Percentiles rank a stretch among this genome's conserved stretches.
Evolutionary conservation across 1,284 basidiomycete species (phyloP).

Genomic region (Trichosporon sp.): DNA sequence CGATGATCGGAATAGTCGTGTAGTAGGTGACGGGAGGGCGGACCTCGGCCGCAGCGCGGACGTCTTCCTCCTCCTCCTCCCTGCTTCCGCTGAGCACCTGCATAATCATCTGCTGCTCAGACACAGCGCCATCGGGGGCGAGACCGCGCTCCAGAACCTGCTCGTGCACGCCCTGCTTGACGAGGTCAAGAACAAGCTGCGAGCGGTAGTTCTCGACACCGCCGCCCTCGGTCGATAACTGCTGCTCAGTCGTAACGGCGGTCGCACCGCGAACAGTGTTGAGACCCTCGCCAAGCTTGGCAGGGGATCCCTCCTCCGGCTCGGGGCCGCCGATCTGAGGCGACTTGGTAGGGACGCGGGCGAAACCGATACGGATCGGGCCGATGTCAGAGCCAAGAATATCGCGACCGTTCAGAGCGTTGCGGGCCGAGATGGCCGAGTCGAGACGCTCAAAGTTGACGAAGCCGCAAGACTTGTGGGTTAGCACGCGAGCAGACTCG

Average conservation of each 20-base stretch:
- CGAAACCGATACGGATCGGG: constrained; percentile 92
- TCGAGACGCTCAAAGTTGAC: constrained; percentile 97
- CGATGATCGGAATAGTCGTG: constrained; percentile 79
- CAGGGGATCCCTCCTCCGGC: constrained; percentile 35
- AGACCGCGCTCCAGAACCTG: constrained; percentile 47
- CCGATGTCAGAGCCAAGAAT: constrained; percentile 93
- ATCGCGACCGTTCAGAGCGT: constrained; percentile 90
- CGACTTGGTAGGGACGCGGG: constrained; percentile 82
- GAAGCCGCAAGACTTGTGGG: constrained; percentile 66
- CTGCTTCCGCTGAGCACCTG: constrained; percentile 77
- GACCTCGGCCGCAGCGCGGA: constrained; percentile 63
- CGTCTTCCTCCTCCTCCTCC: constrained; percentile 71
- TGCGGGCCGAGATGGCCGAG: constrained; percentile 89
- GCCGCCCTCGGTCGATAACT: constrained; percentile 69
- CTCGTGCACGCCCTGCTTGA: constrained; percentile 74
- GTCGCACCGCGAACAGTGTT: constrained; percentile 66
- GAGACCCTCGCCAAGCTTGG: constrained; percentile 65
- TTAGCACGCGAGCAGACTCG: constrained; percentile 89
- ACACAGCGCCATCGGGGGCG: constrained; percentile 58
- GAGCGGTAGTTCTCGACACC: constrained; percentile 90
- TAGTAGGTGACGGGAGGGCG: constrained; percentile 63
- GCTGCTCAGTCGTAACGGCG: constrained; percentile 82
- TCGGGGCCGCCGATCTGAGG: constrained; percentile 37
- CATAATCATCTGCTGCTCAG: constrained; percentile 94
- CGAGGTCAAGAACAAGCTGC: constrained; percentile 82